Base-by-base conservation (phyloP, 306 rosid species). In the Styphnolobium japonicum region DNA sequence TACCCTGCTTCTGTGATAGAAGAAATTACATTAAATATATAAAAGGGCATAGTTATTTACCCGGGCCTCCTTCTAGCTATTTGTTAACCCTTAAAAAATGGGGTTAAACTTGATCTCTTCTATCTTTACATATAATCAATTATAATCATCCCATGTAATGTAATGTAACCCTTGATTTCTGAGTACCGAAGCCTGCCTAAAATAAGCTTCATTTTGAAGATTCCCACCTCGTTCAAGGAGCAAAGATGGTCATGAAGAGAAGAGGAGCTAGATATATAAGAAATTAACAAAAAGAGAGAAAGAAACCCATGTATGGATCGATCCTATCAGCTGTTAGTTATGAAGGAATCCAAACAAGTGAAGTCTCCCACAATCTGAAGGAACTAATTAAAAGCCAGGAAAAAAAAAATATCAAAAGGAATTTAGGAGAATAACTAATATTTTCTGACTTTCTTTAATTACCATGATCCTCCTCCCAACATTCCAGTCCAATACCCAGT, bases 391-490 rank as follows among this genome's bases (percentile, higher is more conserved):
- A 36, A 52, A 72, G 12, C 46, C 43, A 8, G 9, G 0, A 15
- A 10, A 49, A 40, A 19, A 51, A 31, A 22, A 61, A n/a, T n/a
- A 29, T 67, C 6, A 27, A 58, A 69, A 4, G 58, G 9, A 52
- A 77, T 39, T 33, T 36, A 15, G 42, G 56, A 74, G 4, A 55
- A 72, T 53, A 22, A 4, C 2, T 72, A 23, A 14, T 40, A 55
- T 16, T 16, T n/a, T 27, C 12, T 52, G 18, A 77, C 22, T 23
- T 57, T 14, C 14, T n/a, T 82, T 81, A 87, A 83, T 88, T 87
- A 92, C 94, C 94, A 92, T 81, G 92, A 83, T 78, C 91, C 93
- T 71, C 97, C 96, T n/a, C 92, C 92, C 56, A 93, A 77, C 92
- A 91, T 91, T 46, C 94, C 92, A 80, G 81, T 89, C 97, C 97